Base-by-base conservation (phyloP, 1,284 basidiomycete species). In the Ustilago curta region DNA sequence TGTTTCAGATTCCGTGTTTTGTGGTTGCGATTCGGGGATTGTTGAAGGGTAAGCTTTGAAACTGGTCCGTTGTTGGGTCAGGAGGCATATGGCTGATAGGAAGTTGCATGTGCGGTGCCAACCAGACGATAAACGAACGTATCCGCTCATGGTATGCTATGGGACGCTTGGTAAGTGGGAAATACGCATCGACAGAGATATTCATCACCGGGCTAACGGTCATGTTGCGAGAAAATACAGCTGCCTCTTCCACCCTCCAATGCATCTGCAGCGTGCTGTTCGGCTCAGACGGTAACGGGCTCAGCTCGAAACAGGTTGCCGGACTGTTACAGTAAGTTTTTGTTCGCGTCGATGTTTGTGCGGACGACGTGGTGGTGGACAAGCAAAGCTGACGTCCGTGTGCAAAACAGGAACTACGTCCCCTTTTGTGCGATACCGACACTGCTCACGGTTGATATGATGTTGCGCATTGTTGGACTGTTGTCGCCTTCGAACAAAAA, bases 1-100 rank as follows among this genome's bases (percentile, higher is more conserved):
- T 78, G 11, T 49, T 80, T 8, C 78, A 80, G 59, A 66, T 76
- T 35, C 78, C 78, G 9, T 69, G 58, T 32, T 80, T 78, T 37
- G n/a, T 65, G 4, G 44, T 75, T 12, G 69, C 55, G 11, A 72
- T 76, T 39, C 55, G 55, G 54, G 72, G 61, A 0, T 39, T 79
- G 35, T 51, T 32, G 47, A 64, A 70, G 4, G 76, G 77, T 75
- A 57, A 78, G 73, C 70, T 19, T 40, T 8, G 40, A n/a, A 9
- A 42, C 7, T 21, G 35, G 52, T 11, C 14, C 12, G n/a, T 9
- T 25, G 18, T 29, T 4, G 16, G 29, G 29, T 11, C 35, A 35
- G 12, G 2, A 35, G 8, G 21, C 6, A 37, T 25, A 31, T 59
- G 21, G 21, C 11, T 52, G n/a, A 32, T 2, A 19, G 4, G 21